Base-by-base conservation (phyloP, 176 grass and related monocot species). In the Themeda triandra region DNA sequence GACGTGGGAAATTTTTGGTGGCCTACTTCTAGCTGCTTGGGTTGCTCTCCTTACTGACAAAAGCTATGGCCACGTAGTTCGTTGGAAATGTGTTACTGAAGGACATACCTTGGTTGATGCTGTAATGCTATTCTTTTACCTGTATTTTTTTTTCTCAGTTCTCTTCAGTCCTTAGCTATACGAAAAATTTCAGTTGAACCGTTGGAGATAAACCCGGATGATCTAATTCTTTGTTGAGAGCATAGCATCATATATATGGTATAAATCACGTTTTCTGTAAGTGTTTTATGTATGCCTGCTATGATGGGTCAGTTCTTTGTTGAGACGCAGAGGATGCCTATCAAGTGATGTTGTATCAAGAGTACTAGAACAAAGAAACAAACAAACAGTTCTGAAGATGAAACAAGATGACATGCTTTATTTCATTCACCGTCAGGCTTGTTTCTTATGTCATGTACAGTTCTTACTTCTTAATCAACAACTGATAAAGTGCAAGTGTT, bases 121-220 rank as follows among this genome's bases (percentile, higher is more conserved):
- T 89, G 79, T 82, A 85, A 42, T 92, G 80, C 64, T 56, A 84
- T 92, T 89, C 80, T 88, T 79, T 89, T 80, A 73, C 46, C 59
- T 78, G 51, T 84, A 63, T 8, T 78, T 56, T 77, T 77, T 71
- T 68, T 67, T 41, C 54, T 84, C 13, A 19, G 24, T 83, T 15
- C 10, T 33, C 28, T 27, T 27, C 25, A 29, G 59, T 74, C 73
- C 75, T 82, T 31, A 87, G 54, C 75, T 87, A 86, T 89, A 81
- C 81, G 6, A 32, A 6, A 46, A 80, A 28, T 27, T 74, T 66
- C 63, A 72, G 45, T 76, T 84, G 75, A 70, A 81, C 60, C 56
- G 64, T 81, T 49, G 29, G 87, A 81, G 65, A 90, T 80, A 83
- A 86, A 83, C 73, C 19, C 46, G 82, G 73, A 21, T 79, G 64